These are phyloP conservation scores for Botrytis fragariae DNA, from an alignment of 2,329 filamentous ascomycete species.

Conservation along the genomic window DNA sequence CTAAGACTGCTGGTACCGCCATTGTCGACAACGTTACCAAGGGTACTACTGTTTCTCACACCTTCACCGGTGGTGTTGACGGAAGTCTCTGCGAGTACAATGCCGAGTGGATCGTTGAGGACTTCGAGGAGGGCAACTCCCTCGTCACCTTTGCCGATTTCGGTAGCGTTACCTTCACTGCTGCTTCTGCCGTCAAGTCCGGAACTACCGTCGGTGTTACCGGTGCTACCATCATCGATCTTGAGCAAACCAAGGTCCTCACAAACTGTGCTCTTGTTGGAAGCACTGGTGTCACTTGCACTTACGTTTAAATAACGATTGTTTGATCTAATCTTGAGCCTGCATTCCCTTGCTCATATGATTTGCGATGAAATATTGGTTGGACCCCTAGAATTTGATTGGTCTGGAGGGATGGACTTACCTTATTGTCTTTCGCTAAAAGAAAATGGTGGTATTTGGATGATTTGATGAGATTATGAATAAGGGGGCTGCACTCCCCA, in stretches of 20 bases:
- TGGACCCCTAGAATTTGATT: conserved; percentile 10
- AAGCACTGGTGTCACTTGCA: background rate
- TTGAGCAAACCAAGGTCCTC: background rate
- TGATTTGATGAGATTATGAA: conserved; percentile 10
- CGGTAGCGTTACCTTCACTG: conserved; percentile 41
- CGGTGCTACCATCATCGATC: conserved; percentile 18
- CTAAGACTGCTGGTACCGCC: conserved; percentile 44
- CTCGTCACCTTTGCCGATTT: conserved; percentile 50
- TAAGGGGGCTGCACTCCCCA: conserved; percentile 7
- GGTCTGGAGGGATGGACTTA: background rate
- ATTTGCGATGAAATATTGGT: background rate
- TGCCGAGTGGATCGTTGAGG: conserved; percentile 54
- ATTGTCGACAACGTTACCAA: conserved; percentile 47
- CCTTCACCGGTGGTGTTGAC: conserved; percentile 38
- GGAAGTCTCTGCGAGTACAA: conserved; percentile 45
- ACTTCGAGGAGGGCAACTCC: conserved; percentile 44
- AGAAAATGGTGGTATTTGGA: background rate
- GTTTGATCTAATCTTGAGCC: background rate
- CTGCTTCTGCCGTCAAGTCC: conserved; percentile 8
- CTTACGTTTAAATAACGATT: conserved; percentile 13
- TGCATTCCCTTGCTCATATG: background rate
- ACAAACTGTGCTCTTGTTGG: background rate
- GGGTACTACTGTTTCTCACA: conserved; percentile 46
- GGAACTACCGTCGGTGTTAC: background rate
- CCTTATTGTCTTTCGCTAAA: background rate